Base-by-base conservation (phyloP, 2,329 filamentous ascomycete species). In the Reticulascus tulasneorum region DNA sequence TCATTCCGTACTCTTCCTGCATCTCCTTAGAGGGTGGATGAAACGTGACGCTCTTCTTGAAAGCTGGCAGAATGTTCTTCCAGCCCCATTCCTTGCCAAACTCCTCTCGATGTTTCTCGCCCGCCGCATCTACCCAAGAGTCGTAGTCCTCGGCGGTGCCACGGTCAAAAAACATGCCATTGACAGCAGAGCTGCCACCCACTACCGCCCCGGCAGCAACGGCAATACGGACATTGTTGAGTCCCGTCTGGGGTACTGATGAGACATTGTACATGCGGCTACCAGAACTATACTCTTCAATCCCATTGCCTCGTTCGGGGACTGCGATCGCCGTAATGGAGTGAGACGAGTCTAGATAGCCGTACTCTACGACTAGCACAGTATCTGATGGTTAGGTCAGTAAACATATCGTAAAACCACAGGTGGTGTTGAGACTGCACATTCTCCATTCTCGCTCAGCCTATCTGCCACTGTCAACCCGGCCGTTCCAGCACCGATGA, bases 51-150 rank as follows among this genome's bases (percentile, higher is more conserved):
- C 64, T 58, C 47, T 65, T 64, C 22, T 63, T 66, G 46, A 69
- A 67, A 42, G 75, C 74, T 1, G 62, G 64, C 6, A 64, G 56
- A 16, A 77, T 49, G 5, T 53, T 47, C 1, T 66, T 50, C 61
- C 66, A 71, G 27, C 64, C 63, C 67, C 67, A 70, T 9, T 64
- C 66, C 3, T 51, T 34, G 36, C 61, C 62, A 3, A 59, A 50
- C 0, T 46, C 48, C 25, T 57, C 59, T 54, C 66, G 64, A 71
- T n/a, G n/a, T n/a, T 6, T 62, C 67, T 2, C 57, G 48, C 27
- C 69, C 67, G 0, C 67, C 31, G 62, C 54, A 23, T 42, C 45
- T 1, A 52, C 54, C 58, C 59, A 63, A 15, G 54, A 50, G 30
- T 47, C 42, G 34, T 45, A 42, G 20, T 45, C 39, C 29, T 47